Evolutionary conservation across 2,329 filamentous ascomycete genomes (phyloP).

Genomic region (Colletotrichum lindemuthianum): DNA sequence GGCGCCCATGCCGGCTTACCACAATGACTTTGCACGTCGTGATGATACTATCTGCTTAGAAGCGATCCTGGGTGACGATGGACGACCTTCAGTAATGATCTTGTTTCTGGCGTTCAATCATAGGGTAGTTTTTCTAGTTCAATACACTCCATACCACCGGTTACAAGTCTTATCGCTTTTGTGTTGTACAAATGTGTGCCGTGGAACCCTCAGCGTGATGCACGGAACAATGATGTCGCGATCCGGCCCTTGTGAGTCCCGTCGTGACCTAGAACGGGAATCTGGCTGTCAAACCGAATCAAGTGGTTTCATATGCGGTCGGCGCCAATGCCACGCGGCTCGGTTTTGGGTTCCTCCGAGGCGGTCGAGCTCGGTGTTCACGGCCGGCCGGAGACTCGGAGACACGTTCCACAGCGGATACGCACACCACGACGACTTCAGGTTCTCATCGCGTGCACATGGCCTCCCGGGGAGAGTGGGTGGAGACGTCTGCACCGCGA

Average conservation of each 20-base stretch:
- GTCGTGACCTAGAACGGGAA: no score
- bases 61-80: constrained; percentile 4
- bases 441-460: constrained; percentile 6
- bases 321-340: constrained; percentile 2
- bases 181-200: background rate
- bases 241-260: no score
- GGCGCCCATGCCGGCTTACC: constrained; percentile 72
- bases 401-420: constrained; percentile 17
- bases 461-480: constrained; percentile 4
- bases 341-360: constrained; percentile 29
- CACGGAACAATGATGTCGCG: constrained; percentile 3
- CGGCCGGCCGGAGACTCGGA: constrained; percentile 19
- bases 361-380: constrained; percentile 29
- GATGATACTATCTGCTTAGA: constrained; percentile 41
- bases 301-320: background rate
- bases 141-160: no score
- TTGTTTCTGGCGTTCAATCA: constrained; percentile 18
- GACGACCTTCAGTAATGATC: background rate
- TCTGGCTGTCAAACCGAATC: no score
- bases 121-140: background rate
- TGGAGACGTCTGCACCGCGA: constrained; percentile 26
- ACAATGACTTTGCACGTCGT: constrained; percentile 47
- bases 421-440: background rate
- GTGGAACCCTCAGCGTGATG: no score
- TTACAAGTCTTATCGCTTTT: no score